Evolutionary conservation across 352 stramenopile genomes (phyloP), one percentile per base, ranked within the genome.

Genomic region (Globisporangium solare): DNA sequence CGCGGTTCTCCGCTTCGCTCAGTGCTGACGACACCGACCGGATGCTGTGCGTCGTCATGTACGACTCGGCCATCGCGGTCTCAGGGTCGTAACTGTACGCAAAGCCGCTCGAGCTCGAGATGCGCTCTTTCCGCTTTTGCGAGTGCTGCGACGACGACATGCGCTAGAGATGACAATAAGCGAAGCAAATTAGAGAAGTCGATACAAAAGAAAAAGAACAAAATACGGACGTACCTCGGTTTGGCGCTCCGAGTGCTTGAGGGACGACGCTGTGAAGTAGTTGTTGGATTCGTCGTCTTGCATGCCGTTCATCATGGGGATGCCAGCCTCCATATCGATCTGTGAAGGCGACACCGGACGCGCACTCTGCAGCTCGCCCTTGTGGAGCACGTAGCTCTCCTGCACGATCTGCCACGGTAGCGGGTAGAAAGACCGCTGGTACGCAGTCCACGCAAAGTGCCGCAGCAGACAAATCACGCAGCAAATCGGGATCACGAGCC

Each of bases 41-140:
- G 20, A 83, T 63, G 42, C 77, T 84, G 65, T 83, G 79, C 13
- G 76, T 88, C 7, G 79, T 74, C 63, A 94, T 92, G 65, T 89
- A 88, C 53, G 77, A 84, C 61, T 94, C 83, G 35, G 81, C 83
- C 63, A 84, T 64, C 45, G 83, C 83, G 21, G 83, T 92, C 51
- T 88, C 76, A 6, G 81, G 77, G 55, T 94, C 83, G 60, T 88
- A 88, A 51, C 83, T 94, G 66, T 88, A 94, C 18, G 83, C 83
- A 58, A 89, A 94, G 21, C 83, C 83, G 47, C 83, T 86, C 37
- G 56, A 62, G 46, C 71, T 86, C 42, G 83, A 92, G 49, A 75
- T 73, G 22, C 79, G 78, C 58, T 83, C 64, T 72, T 84, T 65
- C 37, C 66, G 51, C 53, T 79, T 64, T 40, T 71, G 53, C 20